Evolutionary conservation across 1,284 basidiomycete genomes (phyloP), one percentile per base, ranked within the genome.

Genomic region (Chiua sp.): DNA sequence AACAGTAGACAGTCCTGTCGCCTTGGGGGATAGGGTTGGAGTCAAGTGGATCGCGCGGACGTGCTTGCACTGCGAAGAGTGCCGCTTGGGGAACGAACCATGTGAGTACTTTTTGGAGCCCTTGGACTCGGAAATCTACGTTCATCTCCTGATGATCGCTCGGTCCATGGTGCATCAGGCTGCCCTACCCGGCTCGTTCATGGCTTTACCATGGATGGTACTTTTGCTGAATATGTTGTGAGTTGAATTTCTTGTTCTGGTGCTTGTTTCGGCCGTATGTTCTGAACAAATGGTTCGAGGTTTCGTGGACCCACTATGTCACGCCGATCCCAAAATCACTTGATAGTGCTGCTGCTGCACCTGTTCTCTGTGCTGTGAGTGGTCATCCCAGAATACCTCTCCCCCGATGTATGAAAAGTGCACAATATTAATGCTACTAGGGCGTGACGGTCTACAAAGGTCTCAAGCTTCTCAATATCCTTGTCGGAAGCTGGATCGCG

Each of bases 361-460:
- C 90, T 4, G 80, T 92, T 63, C 80, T 91, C 6, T 92, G 90
- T 67, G 87, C 88, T 22, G 87, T 83, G 63, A 57, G 78, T 61
- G 33, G 23, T 39, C 16, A n/a, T 3, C 22, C 18, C 7, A 20
- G 2, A 37, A 18, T 42, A 44, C 26, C 16, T 47, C 63, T 28
- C 16, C 12, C 1, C 18, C 11, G 44, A 32, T 26, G 26, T 32
- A 8, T 35, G 22, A 35, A 20, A 16, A 2, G 32, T 32, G 32
- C 26, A 26, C 26, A 5, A n/a, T n/a, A n/a, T n/a, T n/a, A 32
- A 32, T 32, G 32, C 16, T 13, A 16, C 18, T 8, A 64, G 86
- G 80, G 88, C 87, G 66, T 90, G 30, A 90, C 89, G 0, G 84
- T 89, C 3, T 92, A 90, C 76, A 87, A 86, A 68, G 91, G 84